Conservation (phyloP, 768 basidiomycete species). For the Brasilioporus rufonigricans region DNA sequence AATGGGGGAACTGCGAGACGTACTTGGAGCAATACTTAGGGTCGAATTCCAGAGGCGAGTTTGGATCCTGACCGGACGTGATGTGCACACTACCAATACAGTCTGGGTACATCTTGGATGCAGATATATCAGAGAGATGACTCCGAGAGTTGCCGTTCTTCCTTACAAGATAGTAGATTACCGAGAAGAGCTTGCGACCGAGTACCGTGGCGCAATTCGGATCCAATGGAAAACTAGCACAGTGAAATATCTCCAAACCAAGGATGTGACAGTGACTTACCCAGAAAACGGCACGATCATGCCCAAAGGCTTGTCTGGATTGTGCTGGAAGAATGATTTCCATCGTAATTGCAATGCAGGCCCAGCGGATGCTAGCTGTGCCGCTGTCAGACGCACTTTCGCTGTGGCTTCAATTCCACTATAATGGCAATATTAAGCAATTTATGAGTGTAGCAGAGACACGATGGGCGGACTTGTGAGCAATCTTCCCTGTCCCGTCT, state of each 20-base stretch:
- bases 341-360: constrained; percentile 48
- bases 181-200: constrained; percentile 27
- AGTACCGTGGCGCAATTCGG: constrained; percentile 8
- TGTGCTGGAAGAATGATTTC: constrained; percentile 47
- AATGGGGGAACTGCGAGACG: neutral
- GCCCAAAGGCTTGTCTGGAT: constrained; percentile 56
- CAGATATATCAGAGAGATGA: neutral
- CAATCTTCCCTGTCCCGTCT: constrained; percentile 46
- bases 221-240: constrained; percentile 25
- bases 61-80: constrained; percentile 37
- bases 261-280: constrained; percentile 26
- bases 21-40: constrained; percentile 45
- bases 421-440: constrained; percentile 27
- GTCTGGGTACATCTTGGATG: constrained; percentile 40
- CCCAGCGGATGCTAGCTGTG: constrained; percentile 44
- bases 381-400: constrained; percentile 50
- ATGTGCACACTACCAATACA: constrained; percentile 51
- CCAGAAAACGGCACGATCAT: constrained; percentile 40
- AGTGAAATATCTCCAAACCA: neutral
- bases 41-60: constrained; percentile 44
- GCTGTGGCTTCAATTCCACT: constrained; percentile 50
- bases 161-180: constrained; percentile 4
- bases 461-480: constrained; percentile 46
- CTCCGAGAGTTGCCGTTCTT: neutral
- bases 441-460: neutral